These are phyloP conservation scores for Leucosporidium scottii DNA, from an alignment of 768 basidiomycete genomes.

Conservation along the genomic window DNA sequence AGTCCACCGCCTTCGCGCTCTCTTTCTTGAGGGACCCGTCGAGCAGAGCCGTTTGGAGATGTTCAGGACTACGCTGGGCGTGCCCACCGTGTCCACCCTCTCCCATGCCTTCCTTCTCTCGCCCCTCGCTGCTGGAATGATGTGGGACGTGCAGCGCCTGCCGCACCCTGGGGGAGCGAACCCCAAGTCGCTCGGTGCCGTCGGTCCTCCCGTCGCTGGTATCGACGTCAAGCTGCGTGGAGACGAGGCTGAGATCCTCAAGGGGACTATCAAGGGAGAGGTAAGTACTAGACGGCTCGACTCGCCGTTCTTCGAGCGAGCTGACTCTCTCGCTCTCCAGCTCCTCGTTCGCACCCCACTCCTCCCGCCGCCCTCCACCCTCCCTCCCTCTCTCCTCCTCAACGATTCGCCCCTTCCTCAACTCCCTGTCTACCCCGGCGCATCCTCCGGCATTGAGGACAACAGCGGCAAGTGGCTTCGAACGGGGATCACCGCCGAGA, in stretches of 20 bases:
- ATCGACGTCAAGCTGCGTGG: conserved; percentile 26
- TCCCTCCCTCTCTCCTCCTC: conserved; percentile 11
- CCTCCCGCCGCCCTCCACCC: conserved; percentile 14
- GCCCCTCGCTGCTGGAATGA: conserved; percentile 4
- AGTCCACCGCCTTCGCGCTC: conserved; percentile 11
- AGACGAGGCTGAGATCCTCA: conserved; percentile 8
- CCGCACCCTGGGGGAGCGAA: conserved; percentile 15
- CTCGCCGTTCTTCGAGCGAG: background rate
- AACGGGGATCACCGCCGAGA: conserved; percentile 26
- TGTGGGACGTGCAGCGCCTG: conserved; percentile 28
- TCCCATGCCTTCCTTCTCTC: conserved; percentile 19
- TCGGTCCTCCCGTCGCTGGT: conserved; percentile 18
- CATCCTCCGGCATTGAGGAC: background rate
- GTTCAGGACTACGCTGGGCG: conserved; percentile 24
- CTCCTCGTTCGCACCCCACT: conserved; percentile 23
- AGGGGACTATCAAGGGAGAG: conserved; percentile 15
- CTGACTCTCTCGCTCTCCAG: background rate
- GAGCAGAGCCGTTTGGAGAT: conserved; percentile 22
- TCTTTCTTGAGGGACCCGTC: conserved; percentile 16
- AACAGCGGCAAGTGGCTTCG: conserved; percentile 15
- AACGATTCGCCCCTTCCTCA: conserved; percentile 5
- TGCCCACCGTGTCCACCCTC: conserved; percentile 11
- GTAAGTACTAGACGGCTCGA: background rate
- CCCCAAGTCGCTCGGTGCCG: conserved; percentile 2
- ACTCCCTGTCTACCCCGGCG: conserved; percentile 15